phyloP scores from a whole-genome alignment of 257 asterid genomes.

The Paraleonurus japonicus region DNA sequence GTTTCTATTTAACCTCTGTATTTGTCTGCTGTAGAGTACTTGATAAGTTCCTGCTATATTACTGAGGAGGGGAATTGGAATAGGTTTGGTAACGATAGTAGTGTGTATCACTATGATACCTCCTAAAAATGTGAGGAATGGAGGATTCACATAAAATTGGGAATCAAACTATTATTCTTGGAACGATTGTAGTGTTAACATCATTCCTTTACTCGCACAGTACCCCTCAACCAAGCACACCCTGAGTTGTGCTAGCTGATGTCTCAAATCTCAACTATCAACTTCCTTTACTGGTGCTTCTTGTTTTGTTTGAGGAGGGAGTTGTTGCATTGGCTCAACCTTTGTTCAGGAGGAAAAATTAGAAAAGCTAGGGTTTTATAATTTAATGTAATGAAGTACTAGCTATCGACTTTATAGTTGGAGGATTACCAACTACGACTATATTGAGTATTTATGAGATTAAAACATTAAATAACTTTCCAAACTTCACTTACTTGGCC shows the following conservation, averaged over 20 bases:
- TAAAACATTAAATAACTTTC: background rate
- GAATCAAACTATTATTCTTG: no score
- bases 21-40: background rate
- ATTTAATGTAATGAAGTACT: background rate
- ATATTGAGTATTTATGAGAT: background rate
- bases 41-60: background rate
- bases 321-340: background rate
- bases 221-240: no score
- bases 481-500: background rate
- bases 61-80: background rate
- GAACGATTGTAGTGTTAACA: no score
- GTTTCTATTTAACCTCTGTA: background rate
- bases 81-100: background rate
- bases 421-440: background rate
- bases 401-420: background rate
- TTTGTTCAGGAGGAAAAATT: background rate
- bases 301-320: background rate
- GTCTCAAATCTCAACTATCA: background rate
- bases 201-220: no score
- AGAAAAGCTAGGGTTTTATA: background rate
- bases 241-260: background rate
- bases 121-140: no score
- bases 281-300: background rate
- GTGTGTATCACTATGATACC: no score
- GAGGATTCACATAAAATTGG: no score